A percentile compares a stretch with the other conserved stretches of the same genome.
Evolutionary conservation across 1,284 basidiomycete species (phyloP).

Genomic region (Heterobasidion irregulare): DNA sequence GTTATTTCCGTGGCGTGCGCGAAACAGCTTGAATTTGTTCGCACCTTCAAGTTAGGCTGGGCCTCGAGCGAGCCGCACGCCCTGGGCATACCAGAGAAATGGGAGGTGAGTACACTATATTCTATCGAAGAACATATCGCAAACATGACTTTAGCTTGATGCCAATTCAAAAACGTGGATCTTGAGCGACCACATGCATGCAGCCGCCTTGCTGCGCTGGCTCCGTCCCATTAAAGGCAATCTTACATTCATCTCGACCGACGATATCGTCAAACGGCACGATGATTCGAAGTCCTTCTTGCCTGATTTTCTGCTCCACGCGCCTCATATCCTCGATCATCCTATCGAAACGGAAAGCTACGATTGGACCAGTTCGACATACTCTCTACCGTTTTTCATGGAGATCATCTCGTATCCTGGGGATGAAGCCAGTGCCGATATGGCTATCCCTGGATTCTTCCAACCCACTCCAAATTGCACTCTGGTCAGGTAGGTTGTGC

Average conservation of each 20-base stretch:
- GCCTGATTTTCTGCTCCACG: background rate
- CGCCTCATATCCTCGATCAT: background rate
- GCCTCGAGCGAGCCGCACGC: background rate
- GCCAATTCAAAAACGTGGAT: background rate
- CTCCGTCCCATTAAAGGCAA: background rate
- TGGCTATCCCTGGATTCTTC: background rate
- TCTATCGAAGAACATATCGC: too few species aligned
- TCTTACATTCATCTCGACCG: background rate
- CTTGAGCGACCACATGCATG: background rate
- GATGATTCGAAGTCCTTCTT: background rate
- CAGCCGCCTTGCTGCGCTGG: background rate
- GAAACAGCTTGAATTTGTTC: background rate
- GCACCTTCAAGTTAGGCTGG: background rate
- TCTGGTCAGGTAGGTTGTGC: background rate
- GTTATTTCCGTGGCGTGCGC: background rate
- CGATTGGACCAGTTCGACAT: too few species aligned
- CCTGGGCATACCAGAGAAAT: background rate
- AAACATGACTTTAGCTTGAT: too few species aligned
- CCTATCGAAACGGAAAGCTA: too few species aligned
- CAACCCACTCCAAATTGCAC: background rate
- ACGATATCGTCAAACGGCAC: background rate
- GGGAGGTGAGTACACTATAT: background rate
- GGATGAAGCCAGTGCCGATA: background rate
- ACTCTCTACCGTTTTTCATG: background rate
- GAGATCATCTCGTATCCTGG: background rate